Base-by-base conservation (phyloP, 2,329 filamentous ascomycete species). In the Grosmannia serpens region DNA sequence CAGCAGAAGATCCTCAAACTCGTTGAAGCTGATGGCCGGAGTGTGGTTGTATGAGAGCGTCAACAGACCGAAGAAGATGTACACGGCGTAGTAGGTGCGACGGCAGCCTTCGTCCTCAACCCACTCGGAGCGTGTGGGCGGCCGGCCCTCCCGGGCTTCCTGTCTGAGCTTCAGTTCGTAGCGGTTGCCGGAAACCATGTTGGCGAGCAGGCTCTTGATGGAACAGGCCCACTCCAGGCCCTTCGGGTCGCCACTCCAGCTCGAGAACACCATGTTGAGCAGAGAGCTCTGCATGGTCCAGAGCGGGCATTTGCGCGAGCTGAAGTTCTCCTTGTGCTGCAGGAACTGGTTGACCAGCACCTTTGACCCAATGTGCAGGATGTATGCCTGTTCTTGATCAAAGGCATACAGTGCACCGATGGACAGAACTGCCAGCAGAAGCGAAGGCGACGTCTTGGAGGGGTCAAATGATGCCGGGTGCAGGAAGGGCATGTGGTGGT, bases 281-380 rank as follows among this genome's bases (percentile, higher is more conserved):
- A 99, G 77, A 4, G 91, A 95, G 70, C 89, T 90, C 71, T 99
- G 94, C 90, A 97, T 97, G 53, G 92, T 94, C 92, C 94, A 97
- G 17, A 99, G 75, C 4, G 94, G 94, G 67, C 92, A 97, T 72
- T 96, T 97, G 66, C 92, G 86, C 10, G 94, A 97, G 77, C 92
- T 96, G 72, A 97, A 97, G 74, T 95, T 96, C 71, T 96, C 91
- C 78, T 96, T 96, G 76, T 96, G 95, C 73, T 96, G 91, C 62
- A 99, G 73, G 72, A 97, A 97, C 70, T 96, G 90, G 70, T 95
- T 96, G 67, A 97, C 91, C 22, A 99, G 82, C 31, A 97, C 88
- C 77, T 97, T 99, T 60, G 94, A 96, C 22, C 92, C 94, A 65
- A 97, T 95, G 74, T 99, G 94, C 26, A 96, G 83, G 80, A 95